These are phyloP conservation scores for Sungouiozyma intestinalis DNA, from an alignment of 805 yeast genomes.

Conservation along the genomic window DNA sequence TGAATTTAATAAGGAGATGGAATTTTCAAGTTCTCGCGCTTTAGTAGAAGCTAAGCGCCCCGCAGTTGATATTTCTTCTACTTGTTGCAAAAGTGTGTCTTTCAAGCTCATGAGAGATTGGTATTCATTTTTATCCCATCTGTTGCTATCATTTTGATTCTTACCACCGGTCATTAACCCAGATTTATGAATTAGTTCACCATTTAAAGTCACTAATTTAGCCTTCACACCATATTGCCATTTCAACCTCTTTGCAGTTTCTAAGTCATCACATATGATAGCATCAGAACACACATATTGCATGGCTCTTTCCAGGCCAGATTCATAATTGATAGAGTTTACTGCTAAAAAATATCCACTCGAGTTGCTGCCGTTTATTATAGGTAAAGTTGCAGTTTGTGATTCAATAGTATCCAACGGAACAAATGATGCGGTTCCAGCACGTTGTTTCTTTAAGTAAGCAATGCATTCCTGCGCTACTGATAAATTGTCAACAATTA, in stretches of 20 bases:
- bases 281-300: constrained; percentile 73
- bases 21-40: constrained; percentile 49
- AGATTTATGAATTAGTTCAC: constrained; percentile 72
- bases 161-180: constrained; percentile 92
- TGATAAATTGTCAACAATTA: constrained; percentile 64
- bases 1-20: constrained; percentile 39
- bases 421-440: constrained; percentile 78
- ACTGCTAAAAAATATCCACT: constrained; percentile 35
- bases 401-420: constrained; percentile 73
- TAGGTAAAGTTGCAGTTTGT: constrained; percentile 42
- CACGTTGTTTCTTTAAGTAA: constrained; percentile 71
- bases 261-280: constrained; percentile 62
- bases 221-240: constrained; percentile 52
- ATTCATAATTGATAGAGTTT: constrained; percentile 66
- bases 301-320: constrained; percentile 61
- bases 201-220: constrained; percentile 73
- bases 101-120: constrained; percentile 40
- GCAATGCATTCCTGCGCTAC: constrained; percentile 70
- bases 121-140: constrained; percentile 69
- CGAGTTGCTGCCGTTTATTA: constrained; percentile 7
- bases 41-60: constrained; percentile 43
- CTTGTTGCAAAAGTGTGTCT: constrained; percentile 38
- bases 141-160: constrained; percentile 35
- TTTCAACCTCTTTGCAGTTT: constrained; percentile 57
- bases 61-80: constrained; percentile 32